Evolutionary conservation across 2,329 filamentous ascomycete species (phyloP).

Genomic region (Leptosphaerulina australis): DNA sequence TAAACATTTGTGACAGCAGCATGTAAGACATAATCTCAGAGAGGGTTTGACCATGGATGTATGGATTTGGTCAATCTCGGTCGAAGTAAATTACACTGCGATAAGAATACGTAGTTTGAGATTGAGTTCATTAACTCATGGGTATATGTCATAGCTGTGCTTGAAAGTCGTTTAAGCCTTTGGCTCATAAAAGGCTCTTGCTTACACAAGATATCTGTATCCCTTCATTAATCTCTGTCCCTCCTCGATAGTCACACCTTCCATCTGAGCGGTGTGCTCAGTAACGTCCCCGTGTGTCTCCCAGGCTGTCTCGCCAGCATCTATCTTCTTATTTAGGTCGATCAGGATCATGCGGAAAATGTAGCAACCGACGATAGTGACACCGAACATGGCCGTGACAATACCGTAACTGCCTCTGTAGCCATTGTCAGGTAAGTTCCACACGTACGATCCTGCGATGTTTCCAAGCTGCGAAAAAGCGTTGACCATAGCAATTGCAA

Average conservation of each 20-base stretch:
- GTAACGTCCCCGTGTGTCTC: constrained; percentile 36
- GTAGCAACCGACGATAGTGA: constrained; percentile 60
- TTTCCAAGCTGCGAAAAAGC: constrained; percentile 51
- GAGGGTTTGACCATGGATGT: too few species aligned
- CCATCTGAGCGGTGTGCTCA: constrained; percentile 38
- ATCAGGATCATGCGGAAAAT: constrained; percentile 39
- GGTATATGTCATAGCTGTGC: constrained; percentile 1
- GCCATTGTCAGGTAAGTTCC: constrained; percentile 64
- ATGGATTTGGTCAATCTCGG: too few species aligned
- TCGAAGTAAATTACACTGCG: too few species aligned
- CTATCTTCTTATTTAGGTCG: constrained; percentile 41
- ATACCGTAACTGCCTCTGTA: constrained; percentile 70
- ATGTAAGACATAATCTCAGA: too few species aligned
- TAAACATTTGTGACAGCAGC: too few species aligned
- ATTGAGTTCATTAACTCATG: background rate
- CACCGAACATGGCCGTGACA: constrained; percentile 67
- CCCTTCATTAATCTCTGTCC: constrained; percentile 36
- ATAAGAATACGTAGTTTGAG: too few species aligned
- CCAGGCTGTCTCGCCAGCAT: constrained; percentile 39
- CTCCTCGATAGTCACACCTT: constrained; percentile 40
- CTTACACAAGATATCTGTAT: constrained; percentile 43
- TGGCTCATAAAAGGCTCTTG: background rate
- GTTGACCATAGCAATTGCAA: constrained; percentile 66
- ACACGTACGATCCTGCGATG: constrained; percentile 66
- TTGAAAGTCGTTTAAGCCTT: background rate